Base-by-base conservation (phyloP, 1,284 basidiomycete genomes). In the Wolfiporia cocos region DNA sequence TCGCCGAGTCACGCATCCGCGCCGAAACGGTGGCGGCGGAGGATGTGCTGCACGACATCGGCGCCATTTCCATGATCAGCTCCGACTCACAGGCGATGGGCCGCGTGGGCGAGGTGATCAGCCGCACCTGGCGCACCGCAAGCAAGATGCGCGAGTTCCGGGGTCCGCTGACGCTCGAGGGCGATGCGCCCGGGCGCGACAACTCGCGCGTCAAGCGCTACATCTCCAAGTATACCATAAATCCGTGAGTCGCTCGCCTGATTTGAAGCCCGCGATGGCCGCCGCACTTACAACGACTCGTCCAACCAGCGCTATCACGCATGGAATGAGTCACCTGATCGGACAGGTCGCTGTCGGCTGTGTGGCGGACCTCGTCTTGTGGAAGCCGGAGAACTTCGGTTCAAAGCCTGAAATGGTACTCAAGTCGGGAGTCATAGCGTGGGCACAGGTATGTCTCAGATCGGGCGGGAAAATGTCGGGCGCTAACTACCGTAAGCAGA, bases 21-120 rank as follows among this genome's bases (percentile, higher is more conserved):
- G 92, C 81, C 2, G 95, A 99, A 69, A 99, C 95, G 0, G 86
- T 99, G 32, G 96, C 95, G 0, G 96, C 96, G 0, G 96, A 99
- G 62, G 96, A 99, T 58, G 87, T 99, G 15, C 69, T 99, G 30
- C 95, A 99, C 46, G 95, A 99, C 60, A 77, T 67, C 0, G 96
- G 96, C 1, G 93, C 95, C 1, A 97, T 99, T 35, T 86, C 90
- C 3, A 96, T 98, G 82, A 96, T 98, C 54, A 88, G 84, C 49
- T 92, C 89, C 3, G 95, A 99, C 62, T 88, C 92, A 1, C 94
- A 96, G 64, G 95, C 95, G 0, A 98, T 99, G 96, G 95, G 96
- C 14, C 79, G 93, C 10, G 92, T 99, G 9, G 96, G 93, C 9
- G 96, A 99, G 62, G 95, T 99, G 5, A 70, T 94, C 5, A 79